A percentile compares a stretch with the other conserved stretches of the same genome.
Evolutionary conservation across 2,329 filamentous ascomycete species (phyloP).

Genomic region (Trichoderma breve): DNA sequence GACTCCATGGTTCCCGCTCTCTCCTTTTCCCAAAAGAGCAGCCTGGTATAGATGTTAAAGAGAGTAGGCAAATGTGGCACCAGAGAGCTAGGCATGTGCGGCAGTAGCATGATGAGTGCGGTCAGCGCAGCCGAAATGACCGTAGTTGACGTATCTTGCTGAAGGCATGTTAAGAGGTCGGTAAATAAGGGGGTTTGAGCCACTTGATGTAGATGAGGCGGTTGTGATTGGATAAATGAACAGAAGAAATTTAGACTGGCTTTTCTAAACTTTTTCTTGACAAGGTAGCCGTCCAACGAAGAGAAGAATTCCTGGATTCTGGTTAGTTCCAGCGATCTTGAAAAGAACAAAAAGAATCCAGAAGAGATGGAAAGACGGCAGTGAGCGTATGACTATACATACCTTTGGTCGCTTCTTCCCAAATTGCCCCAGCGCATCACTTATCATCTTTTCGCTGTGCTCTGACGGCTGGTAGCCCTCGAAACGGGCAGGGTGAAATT

Average conservation of each 20-base stretch:
- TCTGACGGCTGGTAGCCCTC: slow-evolving; percentile 39
- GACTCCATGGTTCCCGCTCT: slow-evolving; percentile 41
- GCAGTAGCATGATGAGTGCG: slow-evolving; percentile 75
- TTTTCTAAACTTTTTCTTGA: slow-evolving; percentile 62
- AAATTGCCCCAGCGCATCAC: slow-evolving; percentile 53
- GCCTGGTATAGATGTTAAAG: slow-evolving; percentile 77
- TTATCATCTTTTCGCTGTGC: slow-evolving; percentile 50
- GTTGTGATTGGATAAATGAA: slow-evolving; percentile 70
- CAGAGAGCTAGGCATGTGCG: slow-evolving; percentile 73
- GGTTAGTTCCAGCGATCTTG: neutral
- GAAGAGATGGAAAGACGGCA: neutral
- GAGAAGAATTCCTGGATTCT: slow-evolving; percentile 59
- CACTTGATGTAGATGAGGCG: slow-evolving; percentile 75
- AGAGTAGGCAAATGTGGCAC: slow-evolving; percentile 67
- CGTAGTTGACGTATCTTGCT: slow-evolving; percentile 74
- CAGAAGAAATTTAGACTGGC: slow-evolving; percentile 65
- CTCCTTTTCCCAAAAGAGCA: slow-evolving; percentile 74
- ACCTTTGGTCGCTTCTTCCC: slow-evolving; percentile 68
- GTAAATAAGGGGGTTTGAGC: slow-evolving; percentile 70
- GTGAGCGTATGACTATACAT: neutral
- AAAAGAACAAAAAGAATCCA: too few relatives aligned
- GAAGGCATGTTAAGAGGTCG: slow-evolving; percentile 69
- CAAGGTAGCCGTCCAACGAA: slow-evolving; percentile 63
- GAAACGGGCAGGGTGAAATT: slow-evolving; percentile 39
- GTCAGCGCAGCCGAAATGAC: slow-evolving; percentile 74